Evolutionary conservation across 2,329 filamentous ascomycete genomes (phyloP).

Genomic region (Xenosphaeropsis pyriputrescens): DNA sequence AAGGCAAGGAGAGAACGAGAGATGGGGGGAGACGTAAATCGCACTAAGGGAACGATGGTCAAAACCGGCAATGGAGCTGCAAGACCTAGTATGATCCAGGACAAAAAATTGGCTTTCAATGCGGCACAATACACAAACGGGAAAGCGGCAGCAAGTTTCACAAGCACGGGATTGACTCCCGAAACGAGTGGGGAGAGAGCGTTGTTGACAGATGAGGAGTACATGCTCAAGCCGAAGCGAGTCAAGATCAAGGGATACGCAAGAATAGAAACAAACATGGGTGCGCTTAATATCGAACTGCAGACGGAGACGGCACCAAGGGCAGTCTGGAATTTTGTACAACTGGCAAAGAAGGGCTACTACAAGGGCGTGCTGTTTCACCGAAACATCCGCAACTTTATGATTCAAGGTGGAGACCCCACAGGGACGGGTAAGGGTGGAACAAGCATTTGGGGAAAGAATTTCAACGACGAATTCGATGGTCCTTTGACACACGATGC

Average conservation of each 20-base stretch:
- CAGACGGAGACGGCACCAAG: conserved; percentile 83
- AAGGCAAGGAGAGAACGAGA: conserved; percentile 66
- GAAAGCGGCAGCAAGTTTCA: conserved; percentile 83
- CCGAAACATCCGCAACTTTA: conserved; percentile 88
- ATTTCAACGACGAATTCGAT: conserved; percentile 88
- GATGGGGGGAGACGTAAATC: conserved; percentile 42
- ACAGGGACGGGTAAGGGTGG: conserved; percentile 88
- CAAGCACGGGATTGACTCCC: conserved; percentile 83
- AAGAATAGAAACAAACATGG: conserved; percentile 73
- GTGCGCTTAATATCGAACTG: conserved; percentile 76
- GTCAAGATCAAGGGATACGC: conserved; percentile 88
- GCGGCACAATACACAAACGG: conserved; percentile 85
- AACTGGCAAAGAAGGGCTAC: conserved; percentile 76
- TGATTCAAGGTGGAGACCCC: conserved; percentile 95
- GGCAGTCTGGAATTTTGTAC: conserved; percentile 94
- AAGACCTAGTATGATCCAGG: conserved; percentile 30
- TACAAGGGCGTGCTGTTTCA: conserved; percentile 79
- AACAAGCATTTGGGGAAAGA: conserved; percentile 81
- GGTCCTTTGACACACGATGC: conserved; percentile 73
- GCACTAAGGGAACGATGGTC: conserved; percentile 23
- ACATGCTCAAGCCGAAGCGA: conserved; percentile 81
- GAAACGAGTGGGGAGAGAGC: conserved; percentile 82
- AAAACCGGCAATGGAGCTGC: conserved; percentile 20
- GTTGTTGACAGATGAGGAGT: conserved; percentile 83
- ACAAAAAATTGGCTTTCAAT: conserved; percentile 59